Conservation (phyloP, 2,329 filamentous ascomycete genomes). For the Fusarium redolens region DNA sequence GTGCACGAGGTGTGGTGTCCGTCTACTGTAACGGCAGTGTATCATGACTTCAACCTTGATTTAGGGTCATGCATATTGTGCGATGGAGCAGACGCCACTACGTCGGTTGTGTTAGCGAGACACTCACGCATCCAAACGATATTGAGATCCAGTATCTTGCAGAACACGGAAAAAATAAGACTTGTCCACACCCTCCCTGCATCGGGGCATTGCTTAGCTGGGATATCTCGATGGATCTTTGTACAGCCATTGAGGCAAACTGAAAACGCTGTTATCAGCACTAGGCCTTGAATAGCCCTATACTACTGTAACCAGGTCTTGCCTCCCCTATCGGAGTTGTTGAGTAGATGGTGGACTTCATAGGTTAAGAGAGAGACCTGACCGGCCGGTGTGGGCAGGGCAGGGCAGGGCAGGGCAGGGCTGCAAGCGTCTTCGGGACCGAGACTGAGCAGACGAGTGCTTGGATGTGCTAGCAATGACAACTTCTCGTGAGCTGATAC, state of each 20-base stretch:
- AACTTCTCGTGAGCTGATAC: constrained; percentile 1
- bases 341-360: not conserved
- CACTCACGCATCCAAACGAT: not conserved
- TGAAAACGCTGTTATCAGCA: not conserved
- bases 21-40: not conserved
- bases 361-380: not conserved
- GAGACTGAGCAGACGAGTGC: not conserved
- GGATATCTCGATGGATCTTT: not conserved
- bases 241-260: not conserved
- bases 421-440: not conserved
- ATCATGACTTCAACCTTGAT: constrained; percentile 4
- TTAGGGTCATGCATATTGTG: constrained; percentile 2
- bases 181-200: constrained; percentile 1
- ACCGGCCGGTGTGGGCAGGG: not conserved
- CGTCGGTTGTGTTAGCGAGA: not conserved
- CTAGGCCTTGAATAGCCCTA: not conserved
- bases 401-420: not conserved
- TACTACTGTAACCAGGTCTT: not conserved
- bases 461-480: not conserved
- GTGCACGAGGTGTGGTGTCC: not conserved
- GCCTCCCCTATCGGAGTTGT: not conserved
- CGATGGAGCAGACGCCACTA: constrained; percentile 1
- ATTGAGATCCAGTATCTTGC: not conserved
- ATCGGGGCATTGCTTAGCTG: constrained; percentile 1
- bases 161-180: not conserved